phyloP scores from a whole-genome alignment of 805 yeast genomes.

The Suhomyces xylopsoci region DNA sequence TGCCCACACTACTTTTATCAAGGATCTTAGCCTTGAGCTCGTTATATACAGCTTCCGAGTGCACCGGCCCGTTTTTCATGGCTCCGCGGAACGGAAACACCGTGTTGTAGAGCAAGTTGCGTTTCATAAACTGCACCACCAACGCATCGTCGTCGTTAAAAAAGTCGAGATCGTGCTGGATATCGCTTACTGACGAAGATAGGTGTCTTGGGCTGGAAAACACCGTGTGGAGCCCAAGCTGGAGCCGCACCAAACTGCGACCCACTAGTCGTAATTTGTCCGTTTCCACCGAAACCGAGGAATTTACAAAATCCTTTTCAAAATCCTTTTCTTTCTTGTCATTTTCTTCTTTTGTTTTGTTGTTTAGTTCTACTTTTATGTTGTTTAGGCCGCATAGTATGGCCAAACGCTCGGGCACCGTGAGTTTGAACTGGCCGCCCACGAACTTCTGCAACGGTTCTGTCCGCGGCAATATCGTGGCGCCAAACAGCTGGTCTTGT shows the following conservation, averaged over 20 bases:
- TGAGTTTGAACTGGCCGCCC: conserved; percentile 22
- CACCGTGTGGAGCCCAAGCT: conserved; percentile 21
- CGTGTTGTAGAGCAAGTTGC: conserved; percentile 21
- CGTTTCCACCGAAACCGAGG: conserved; percentile 3
- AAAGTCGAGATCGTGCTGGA: conserved; percentile 21
- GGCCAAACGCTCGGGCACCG: conserved; percentile 23
- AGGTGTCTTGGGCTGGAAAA: conserved; percentile 29
- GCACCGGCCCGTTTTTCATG: conserved; percentile 17
- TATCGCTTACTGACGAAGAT: conserved; percentile 26
- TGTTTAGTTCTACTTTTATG: conserved; percentile 4
- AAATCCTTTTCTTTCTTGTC: neutral
- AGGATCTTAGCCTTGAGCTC: conserved; percentile 12
- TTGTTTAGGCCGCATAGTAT: conserved; percentile 31
- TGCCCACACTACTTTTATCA: conserved; percentile 28
- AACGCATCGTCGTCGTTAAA: conserved; percentile 15
- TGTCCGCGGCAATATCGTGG: conserved; percentile 8
- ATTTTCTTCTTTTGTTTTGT: neutral
- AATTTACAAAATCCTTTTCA: neutral
- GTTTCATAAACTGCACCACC: conserved; percentile 31
- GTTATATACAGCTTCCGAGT: conserved; percentile 9
- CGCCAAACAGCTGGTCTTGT: conserved; percentile 6
- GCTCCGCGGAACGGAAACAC: conserved; percentile 34
- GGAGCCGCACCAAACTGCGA: conserved; percentile 18
- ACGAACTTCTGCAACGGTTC: conserved; percentile 22
- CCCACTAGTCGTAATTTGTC: conserved; percentile 29